A percentile compares a stretch with the other conserved stretches of the same genome.
Conservation (phyloP, 225 moss, liverwort and hornwort species). For the Thuidium tamariscinum region DNA sequence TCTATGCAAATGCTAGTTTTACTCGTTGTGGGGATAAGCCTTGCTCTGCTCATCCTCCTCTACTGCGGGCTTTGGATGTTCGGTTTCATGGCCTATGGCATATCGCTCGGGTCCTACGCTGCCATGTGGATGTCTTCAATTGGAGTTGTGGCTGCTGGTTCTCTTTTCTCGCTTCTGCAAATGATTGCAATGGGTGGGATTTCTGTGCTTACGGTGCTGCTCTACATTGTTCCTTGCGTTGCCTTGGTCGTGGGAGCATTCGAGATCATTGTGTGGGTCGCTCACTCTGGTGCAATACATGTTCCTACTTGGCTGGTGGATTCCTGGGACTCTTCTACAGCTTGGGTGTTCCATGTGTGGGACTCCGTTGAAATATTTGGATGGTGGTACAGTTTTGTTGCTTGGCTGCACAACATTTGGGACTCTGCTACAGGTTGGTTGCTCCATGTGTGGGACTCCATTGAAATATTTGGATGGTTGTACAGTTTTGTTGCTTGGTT, state of each 20-base stretch:
- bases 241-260: not conserved
- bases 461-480: too few species aligned
- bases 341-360: too few species aligned
- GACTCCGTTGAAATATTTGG: too few species aligned
- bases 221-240: not conserved
- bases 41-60: not conserved
- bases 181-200: not conserved
- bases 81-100: not conserved
- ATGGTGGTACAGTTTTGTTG: too few species aligned
- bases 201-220: not conserved
- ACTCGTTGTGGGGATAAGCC: not conserved
- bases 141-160: not conserved
- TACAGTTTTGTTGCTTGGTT: too few species aligned
- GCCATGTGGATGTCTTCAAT: not conserved
- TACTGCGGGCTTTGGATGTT: not conserved
- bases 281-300: not conserved
- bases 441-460: too few species aligned
- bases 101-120: not conserved
- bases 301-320: not conserved
- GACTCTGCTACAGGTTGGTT: too few species aligned
- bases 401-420: too few species aligned
- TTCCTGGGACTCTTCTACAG: not conserved
- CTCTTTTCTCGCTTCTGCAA: not conserved
- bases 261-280: not conserved
- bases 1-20: not conserved